These are phyloP conservation scores for Plenodomus tracheiphilus DNA, from an alignment of 2,329 filamentous ascomycete genomes.

Conservation along the genomic window DNA sequence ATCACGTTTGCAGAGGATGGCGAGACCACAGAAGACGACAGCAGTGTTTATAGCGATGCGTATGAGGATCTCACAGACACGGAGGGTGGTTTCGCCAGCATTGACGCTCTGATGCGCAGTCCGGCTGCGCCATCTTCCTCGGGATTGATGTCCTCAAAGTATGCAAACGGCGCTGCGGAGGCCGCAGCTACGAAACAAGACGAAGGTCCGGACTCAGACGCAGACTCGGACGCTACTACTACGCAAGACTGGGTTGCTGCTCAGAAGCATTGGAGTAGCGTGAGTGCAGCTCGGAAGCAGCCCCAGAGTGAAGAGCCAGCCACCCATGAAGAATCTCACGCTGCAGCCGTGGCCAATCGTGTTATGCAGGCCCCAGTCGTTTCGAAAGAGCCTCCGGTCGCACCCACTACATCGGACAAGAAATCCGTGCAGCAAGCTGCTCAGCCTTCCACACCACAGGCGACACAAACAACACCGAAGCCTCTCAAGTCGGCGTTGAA, in stretches of 20 bases:
- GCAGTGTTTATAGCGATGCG: constrained; percentile 73
- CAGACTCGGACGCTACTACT: constrained; percentile 11
- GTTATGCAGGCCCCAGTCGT: constrained; percentile 14
- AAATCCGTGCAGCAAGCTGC: no score
- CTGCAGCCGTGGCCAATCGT: constrained; percentile 7
- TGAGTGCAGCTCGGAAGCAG: constrained; percentile 64
- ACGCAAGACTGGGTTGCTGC: constrained; percentile 68
- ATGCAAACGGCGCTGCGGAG: constrained; percentile 24
- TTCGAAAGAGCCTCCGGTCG: constrained; percentile 5
- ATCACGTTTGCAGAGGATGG: constrained; percentile 13
- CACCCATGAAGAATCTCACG: constrained; percentile 1
- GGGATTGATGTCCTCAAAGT: constrained; percentile 27
- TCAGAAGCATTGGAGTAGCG: constrained; percentile 70
- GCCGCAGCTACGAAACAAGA: constrained; percentile 14
- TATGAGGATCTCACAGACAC: constrained; percentile 71
- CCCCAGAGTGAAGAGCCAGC: constrained; percentile 8
- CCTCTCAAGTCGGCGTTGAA: constrained; percentile 48
- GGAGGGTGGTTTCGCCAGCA: constrained; percentile 70
- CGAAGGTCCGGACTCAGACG: constrained; percentile 8
- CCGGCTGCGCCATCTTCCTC: constrained; percentile 47
- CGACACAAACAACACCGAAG: constrained; percentile 27
- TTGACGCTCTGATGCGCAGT: constrained; percentile 71
- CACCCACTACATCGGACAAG: constrained; percentile 3
- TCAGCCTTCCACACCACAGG: constrained; percentile 8
- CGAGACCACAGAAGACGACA: constrained; percentile 36